phyloP scores from a whole-genome alignment of 768 basidiomycete species.

The Trichaptum fuscoviolaceum region DNA sequence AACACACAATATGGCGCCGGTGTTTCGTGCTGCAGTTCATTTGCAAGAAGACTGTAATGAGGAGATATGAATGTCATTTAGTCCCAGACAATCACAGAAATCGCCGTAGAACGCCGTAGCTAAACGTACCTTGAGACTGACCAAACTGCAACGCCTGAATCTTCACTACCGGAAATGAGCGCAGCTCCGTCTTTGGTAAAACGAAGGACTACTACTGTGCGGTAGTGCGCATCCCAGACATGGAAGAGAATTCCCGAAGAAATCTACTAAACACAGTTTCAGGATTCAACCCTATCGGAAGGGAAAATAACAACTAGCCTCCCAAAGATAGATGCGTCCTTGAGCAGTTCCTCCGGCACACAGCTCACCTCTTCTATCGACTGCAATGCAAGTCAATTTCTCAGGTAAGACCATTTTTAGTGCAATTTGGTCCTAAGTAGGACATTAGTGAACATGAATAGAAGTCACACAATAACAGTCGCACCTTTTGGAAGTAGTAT shows the following conservation, averaged over 20 bases:
- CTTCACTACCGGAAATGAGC: conserved; percentile 84
- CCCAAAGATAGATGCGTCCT: conserved; percentile 94
- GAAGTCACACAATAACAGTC: not conserved
- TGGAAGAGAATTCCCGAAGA: conserved; percentile 91
- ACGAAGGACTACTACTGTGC: conserved; percentile 72
- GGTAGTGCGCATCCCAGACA: conserved; percentile 95
- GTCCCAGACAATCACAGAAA: not conserved
- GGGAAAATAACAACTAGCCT: conserved; percentile 50
- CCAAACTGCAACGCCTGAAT: conserved; percentile 88
- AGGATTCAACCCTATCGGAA: not conserved
- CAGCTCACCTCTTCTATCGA: conserved; percentile 67
- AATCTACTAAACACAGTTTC: conserved; percentile 44
- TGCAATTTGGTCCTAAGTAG: conserved; percentile 79
- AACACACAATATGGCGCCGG: conserved; percentile 74
- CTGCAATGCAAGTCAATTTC: conserved; percentile 73
- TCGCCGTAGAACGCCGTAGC: not conserved
- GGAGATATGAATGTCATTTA: not conserved
- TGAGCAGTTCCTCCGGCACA: conserved; percentile 86
- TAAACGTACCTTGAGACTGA: conserved; percentile 70
- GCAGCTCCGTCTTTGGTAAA: conserved; percentile 81
- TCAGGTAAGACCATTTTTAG: conserved; percentile 87
- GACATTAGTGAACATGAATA: conserved; percentile 5
- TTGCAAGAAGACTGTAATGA: conserved; percentile 60
- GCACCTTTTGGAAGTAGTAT: conserved; percentile 90
- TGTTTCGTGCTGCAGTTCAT: conserved; percentile 67